These are phyloP conservation scores for Volvariella surrecta DNA, from an alignment of 1,284 basidiomycete genomes.

Conservation along the genomic window DNA sequence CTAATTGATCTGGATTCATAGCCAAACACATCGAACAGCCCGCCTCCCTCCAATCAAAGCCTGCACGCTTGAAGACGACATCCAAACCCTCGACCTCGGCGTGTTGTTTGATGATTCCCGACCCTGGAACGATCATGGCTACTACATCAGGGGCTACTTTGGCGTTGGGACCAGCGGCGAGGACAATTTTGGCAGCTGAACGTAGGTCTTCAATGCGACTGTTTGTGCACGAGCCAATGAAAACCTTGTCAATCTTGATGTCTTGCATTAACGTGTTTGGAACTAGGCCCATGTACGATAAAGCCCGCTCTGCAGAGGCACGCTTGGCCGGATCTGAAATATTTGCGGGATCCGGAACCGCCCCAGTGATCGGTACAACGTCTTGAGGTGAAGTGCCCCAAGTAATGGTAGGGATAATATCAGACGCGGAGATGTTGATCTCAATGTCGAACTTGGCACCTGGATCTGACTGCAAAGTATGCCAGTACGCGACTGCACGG, in stretches of 20 bases:
- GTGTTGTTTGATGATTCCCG: slow-evolving; percentile 90
- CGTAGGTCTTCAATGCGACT: slow-evolving; percentile 94
- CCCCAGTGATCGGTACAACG: slow-evolving; percentile 81
- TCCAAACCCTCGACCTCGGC: slow-evolving; percentile 93
- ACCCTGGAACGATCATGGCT: slow-evolving; percentile 95
- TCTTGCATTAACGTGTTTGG: slow-evolving; percentile 83
- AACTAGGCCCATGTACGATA: slow-evolving; percentile 88
- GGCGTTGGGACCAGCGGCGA: slow-evolving; percentile 69
- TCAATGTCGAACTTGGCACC: slow-evolving; percentile 89
- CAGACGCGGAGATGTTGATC: slow-evolving; percentile 78
- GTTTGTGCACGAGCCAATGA: slow-evolving; percentile 97
- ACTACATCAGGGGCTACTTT: slow-evolving; percentile 76
- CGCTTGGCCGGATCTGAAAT: slow-evolving; percentile 64
- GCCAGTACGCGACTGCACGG: slow-evolving; percentile 84
- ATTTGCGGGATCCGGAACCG: slow-evolving; percentile 73
- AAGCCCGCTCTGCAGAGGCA: slow-evolving; percentile 70
- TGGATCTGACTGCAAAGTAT: slow-evolving; percentile 77
- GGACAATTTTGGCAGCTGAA: slow-evolving; percentile 78
- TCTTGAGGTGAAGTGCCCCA: slow-evolving; percentile 98
- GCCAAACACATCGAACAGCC: slow-evolving; percentile 98
- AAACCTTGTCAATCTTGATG: slow-evolving; percentile 86
- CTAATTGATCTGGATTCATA: slow-evolving; percentile 95
- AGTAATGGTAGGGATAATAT: slow-evolving; percentile 91
- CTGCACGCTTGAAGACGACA: slow-evolving; percentile 85
- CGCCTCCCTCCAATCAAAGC: slow-evolving; percentile 97